Base-by-base conservation (phyloP, 331 rosid genomes). In the Cydonia oblonga region DNA sequence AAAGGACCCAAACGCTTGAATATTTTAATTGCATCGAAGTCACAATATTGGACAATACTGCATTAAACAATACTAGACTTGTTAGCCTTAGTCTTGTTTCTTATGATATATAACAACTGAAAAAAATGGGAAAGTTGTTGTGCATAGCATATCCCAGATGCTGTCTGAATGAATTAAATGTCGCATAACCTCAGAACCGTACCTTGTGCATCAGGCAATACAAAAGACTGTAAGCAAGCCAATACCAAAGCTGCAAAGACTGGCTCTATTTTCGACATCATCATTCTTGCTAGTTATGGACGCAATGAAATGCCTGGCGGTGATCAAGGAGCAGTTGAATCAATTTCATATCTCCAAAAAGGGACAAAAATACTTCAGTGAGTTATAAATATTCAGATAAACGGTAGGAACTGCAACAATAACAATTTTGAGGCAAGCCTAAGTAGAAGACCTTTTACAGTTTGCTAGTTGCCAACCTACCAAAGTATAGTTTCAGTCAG, bases 171-270 rank as follows among this genome's bases (percentile, higher is more conserved):
- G 4, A 33, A 24, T 5, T 42, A 29, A 51, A 30, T 30, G 28
- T 25, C 60, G 54, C 44, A 52, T 2, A 51, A 66, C 44, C 23
- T 64, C 64, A 66, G 38, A 53, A 67, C 19, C 35, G 64, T 85
- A 92, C 98, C 98, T 87, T 92, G 91, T 69, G 63, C 9, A 81
- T 90, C 91, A 72, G 96, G 76, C 75, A 82, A 23, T 7, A 56
- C 95, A 59, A 79, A 70, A 67, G 84, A 81, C 53, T 54, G 75
- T 53, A 84, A 53, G 77, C 76, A 82, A 80, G 81, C 72, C 69
- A 90, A 82, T 42, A 82, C 63, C 76, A 82, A 74, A 70, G 79
- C 71, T 59, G 77, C 25, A 78, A 76, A 70, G 57, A 79, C 35
- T 69, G 77, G 76, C 53, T 78, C 80, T 96, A 92, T 92, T 81